phyloP scores from a whole-genome alignment of 1,284 basidiomycete genomes.

The Boletus smithii region DNA sequence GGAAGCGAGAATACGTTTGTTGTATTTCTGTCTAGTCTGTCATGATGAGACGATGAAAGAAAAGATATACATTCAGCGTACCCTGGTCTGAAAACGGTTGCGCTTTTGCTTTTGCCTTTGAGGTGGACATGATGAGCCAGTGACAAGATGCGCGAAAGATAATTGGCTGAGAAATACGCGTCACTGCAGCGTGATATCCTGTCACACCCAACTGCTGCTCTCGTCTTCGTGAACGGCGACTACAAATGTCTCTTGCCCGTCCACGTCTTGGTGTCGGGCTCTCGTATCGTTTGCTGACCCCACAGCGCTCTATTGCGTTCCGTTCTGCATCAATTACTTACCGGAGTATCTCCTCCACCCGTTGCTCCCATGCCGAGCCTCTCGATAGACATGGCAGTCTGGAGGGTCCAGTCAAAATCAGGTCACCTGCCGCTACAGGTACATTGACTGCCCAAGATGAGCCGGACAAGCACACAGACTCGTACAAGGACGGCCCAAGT shows the following conservation, averaged over 20 bases:
- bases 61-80: conserved; percentile 34
- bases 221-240: conserved; percentile 25
- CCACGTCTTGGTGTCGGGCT: conserved; percentile 32
- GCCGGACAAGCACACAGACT: conserved; percentile 53
- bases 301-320: conserved; percentile 28
- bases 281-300: conserved; percentile 30
- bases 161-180: conserved; percentile 46
- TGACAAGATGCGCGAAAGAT: conserved; percentile 39
- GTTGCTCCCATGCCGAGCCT: conserved; percentile 22
- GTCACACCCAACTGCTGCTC: conserved; percentile 29
- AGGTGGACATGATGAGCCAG: conserved; percentile 30
- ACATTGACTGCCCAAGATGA: conserved; percentile 42
- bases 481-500: conserved; percentile 77
- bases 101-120: conserved; percentile 54
- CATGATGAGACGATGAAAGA: conserved; percentile 32
- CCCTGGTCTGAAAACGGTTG: conserved; percentile 65
- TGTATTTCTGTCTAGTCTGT: conserved; percentile 69
- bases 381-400: conserved; percentile 18
- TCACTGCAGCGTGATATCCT: conserved; percentile 38
- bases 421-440: conserved; percentile 40
- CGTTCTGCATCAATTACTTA: conserved; percentile 41
- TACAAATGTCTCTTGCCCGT: conserved; percentile 50
- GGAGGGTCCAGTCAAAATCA: conserved; percentile 29
- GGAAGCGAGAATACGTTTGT: conserved; percentile 69
- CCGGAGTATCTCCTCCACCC: conserved; percentile 36